A percentile compares a stretch with the other conserved stretches of the same genome.
phyloP scores from a whole-genome alignment of 2,329 filamentous ascomycete species.

The Neofusicoccum ribis region DNA sequence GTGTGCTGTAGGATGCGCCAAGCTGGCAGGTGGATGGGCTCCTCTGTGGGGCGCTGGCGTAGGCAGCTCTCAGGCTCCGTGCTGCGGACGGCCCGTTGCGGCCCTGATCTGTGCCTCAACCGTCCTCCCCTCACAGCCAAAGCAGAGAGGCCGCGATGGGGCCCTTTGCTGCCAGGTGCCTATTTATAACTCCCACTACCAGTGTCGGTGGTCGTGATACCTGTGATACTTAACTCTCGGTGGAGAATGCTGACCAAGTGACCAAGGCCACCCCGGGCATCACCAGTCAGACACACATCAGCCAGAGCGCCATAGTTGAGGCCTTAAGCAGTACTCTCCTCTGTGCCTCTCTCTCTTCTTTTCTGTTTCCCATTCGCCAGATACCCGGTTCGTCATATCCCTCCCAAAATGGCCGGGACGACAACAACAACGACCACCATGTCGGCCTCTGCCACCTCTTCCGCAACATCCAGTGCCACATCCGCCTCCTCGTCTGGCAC shows the following conservation, averaged over 20 bases:
- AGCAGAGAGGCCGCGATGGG: not conserved
- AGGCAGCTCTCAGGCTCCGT: slow-evolving; percentile 1
- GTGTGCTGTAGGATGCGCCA: slow-evolving; percentile 11
- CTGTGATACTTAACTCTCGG: not conserved
- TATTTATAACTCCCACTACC: not conserved
- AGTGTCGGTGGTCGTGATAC: not conserved
- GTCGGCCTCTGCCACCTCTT: not conserved
- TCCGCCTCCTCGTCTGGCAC: not conserved
- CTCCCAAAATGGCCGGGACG: not conserved
- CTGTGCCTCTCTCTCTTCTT: not conserved
- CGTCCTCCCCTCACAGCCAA: not conserved
- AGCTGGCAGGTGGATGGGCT: slow-evolving; percentile 9
- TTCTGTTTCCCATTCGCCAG: not conserved
- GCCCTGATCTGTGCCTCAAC: not conserved
- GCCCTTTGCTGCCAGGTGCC: not conserved
- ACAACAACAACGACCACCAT: not conserved
- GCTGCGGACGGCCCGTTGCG: slow-evolving; percentile 17
- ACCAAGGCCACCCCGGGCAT: not conserved
- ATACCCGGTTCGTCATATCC: not conserved
- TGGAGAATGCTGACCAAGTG: not conserved
- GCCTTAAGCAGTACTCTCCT: slow-evolving; percentile 1
- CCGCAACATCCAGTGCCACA: not conserved
- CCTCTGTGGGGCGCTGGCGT: slow-evolving; percentile 10
- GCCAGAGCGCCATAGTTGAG: not conserved
- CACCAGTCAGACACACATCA: not conserved